These are phyloP conservation scores for Fragilariopsis cylindrus DNA, from an alignment of 108 stramenopile species.

Conservation along the genomic window DNA sequence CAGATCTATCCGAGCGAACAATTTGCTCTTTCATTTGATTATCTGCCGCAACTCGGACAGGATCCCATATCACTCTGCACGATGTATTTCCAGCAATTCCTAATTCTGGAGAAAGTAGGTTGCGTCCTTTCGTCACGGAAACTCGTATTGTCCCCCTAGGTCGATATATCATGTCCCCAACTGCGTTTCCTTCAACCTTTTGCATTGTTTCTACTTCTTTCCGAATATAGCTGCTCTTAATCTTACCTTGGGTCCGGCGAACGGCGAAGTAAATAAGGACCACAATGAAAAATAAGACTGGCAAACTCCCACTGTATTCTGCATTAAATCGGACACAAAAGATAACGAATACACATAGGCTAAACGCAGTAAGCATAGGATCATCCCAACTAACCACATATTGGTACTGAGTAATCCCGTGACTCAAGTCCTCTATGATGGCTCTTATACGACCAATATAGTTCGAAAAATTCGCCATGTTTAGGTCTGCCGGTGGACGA, in stretches of 20 bases:
- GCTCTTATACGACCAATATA: slow-evolving; percentile 70
- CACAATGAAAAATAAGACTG: slow-evolving; percentile 49
- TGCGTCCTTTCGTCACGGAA: slow-evolving; percentile 52
- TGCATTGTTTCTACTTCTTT: slow-evolving; percentile 57
- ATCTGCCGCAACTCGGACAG: slow-evolving; percentile 41
- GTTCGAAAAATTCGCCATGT: slow-evolving; percentile 62
- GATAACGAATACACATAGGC: slow-evolving; percentile 39
- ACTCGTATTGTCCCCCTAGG: slow-evolving; percentile 60
- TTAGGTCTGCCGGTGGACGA: slow-evolving; percentile 59
- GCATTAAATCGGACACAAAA: slow-evolving; percentile 41
- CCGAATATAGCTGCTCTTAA: slow-evolving; percentile 53
- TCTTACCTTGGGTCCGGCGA: slow-evolving; percentile 30
- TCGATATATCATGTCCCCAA: slow-evolving; percentile 56
- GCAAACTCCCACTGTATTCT: slow-evolving; percentile 53
- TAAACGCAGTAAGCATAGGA: slow-evolving; percentile 50
- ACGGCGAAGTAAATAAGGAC: slow-evolving; percentile 53
- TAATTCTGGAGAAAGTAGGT: slow-evolving; percentile 63
- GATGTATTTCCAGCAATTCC: slow-evolving; percentile 75
- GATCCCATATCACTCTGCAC: slow-evolving; percentile 63
- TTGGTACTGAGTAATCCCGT: slow-evolving; percentile 43
- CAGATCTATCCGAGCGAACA: slow-evolving; percentile 48
- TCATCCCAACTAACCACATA: slow-evolving; percentile 78
- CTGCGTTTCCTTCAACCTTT: slow-evolving; percentile 48
- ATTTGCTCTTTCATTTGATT: slow-evolving; percentile 35
- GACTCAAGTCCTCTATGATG: slow-evolving; percentile 58